These are phyloP conservation scores for Monascus purpureus DNA, from an alignment of 495 filamentous ascomycete genomes.

Conservation along the genomic window DNA sequence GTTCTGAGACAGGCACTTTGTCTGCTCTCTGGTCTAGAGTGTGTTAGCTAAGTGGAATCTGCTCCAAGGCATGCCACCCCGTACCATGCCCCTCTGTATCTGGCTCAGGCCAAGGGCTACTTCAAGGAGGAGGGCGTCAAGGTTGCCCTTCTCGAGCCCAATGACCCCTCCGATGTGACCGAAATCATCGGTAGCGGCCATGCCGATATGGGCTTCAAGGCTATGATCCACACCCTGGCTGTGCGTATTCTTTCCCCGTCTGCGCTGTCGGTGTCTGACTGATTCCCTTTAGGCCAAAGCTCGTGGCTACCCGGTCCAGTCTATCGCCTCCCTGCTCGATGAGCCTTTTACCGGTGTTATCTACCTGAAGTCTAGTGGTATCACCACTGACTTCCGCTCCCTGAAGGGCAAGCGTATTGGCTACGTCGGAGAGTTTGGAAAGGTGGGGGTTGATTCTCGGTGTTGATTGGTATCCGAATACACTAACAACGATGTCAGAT, in stretches of 20 bases:
- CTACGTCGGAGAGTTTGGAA: slow-evolving; percentile 61
- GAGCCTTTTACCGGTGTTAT: slow-evolving; percentile 62
- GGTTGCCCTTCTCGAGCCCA: slow-evolving; percentile 57
- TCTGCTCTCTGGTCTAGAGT: no score
- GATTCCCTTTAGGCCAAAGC: slow-evolving; percentile 41
- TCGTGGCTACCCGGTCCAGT: slow-evolving; percentile 52
- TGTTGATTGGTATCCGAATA: no score
- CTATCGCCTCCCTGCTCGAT: slow-evolving; percentile 54
- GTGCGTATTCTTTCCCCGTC: slow-evolving; percentile 18
- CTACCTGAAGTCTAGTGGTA: slow-evolving; percentile 53
- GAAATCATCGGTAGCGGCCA: slow-evolving; percentile 60
- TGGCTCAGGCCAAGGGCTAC: slow-evolving; percentile 55
- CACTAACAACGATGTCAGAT: no score
- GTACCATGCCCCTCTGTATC: slow-evolving; percentile 59
- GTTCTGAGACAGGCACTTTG: no score
- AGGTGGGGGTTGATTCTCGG: no score
- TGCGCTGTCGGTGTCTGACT: not conserved
- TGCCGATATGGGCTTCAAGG: slow-evolving; percentile 61
- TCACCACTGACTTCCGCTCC: slow-evolving; percentile 48
- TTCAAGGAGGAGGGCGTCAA: slow-evolving; percentile 57
- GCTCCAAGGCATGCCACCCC: slow-evolving; percentile 51
- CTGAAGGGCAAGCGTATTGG: slow-evolving; percentile 56
- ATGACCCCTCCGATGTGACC: slow-evolving; percentile 57
- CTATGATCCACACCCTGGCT: slow-evolving; percentile 61
- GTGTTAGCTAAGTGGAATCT: not conserved